Evolutionary conservation across 1,284 basidiomycete species (phyloP).

Genomic region (Sporisorium exsertum): DNA sequence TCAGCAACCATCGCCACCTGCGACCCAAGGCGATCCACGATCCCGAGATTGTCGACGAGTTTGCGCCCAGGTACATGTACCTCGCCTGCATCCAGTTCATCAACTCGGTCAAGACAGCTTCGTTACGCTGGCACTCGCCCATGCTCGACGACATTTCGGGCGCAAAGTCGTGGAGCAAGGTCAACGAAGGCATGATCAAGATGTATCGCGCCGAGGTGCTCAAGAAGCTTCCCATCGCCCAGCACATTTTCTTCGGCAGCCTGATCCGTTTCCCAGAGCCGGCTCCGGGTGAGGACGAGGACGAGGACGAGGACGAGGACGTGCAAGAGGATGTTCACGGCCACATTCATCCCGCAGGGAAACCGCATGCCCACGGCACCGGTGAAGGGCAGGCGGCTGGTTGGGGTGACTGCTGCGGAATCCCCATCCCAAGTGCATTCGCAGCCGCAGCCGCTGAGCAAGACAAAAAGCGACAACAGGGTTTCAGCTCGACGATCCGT

Average conservation of each 20-base stretch:
- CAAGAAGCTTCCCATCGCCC: conserved; percentile 92
- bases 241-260: conserved; percentile 94
- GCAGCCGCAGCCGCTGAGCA: conserved; percentile 70
- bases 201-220: conserved; percentile 97
- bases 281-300: conserved; percentile 63
- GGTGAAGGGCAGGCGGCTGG: conserved; percentile 72
- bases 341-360: conserved; percentile 72
- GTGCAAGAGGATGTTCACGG: conserved; percentile 74
- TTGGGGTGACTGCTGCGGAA: conserved; percentile 84
- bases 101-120: conserved; percentile 93
- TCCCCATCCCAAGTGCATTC: conserved; percentile 70
- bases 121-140: conserved; percentile 96
- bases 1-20: conserved; percentile 87
- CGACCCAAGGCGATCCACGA: conserved; percentile 93
- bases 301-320: conserved; percentile 69
- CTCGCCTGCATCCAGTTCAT: conserved; percentile 96
- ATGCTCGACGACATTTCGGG: conserved; percentile 99
- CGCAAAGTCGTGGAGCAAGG: conserved; percentile 96
- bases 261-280: conserved; percentile 79
- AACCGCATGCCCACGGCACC: conserved; percentile 59
- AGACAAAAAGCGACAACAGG: conserved; percentile 44
- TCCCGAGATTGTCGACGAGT: conserved; percentile 90
- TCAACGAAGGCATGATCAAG: conserved; percentile 97
- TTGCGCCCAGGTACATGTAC: conserved; percentile 93
- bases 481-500: conserved; percentile 28